Conservation (phyloP, 108 stramenopile genomes). For the Mediolabrus comicus region DNA sequence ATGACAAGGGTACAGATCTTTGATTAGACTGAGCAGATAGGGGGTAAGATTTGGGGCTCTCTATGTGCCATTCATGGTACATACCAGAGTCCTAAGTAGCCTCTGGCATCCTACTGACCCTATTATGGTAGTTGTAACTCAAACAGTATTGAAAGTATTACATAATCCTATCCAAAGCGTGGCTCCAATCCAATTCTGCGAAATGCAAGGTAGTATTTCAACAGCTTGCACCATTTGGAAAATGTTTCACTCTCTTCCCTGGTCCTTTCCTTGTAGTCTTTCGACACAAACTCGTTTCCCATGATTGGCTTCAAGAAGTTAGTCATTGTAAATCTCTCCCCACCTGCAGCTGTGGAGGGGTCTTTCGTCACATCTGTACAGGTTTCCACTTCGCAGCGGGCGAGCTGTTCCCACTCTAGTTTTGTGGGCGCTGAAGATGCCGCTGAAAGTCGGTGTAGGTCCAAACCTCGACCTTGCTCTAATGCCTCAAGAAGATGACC, state of each 20-base stretch:
- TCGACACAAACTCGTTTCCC: conserved; percentile 50
- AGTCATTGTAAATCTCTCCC: conserved; percentile 57
- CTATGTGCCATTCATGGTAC: no score
- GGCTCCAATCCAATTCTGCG: conserved; percentile 56
- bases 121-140: no score
- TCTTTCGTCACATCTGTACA: conserved; percentile 59
- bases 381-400: conserved; percentile 43
- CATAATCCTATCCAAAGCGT: conserved; percentile 25
- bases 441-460: conserved; percentile 49
- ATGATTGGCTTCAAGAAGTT: conserved; percentile 67
- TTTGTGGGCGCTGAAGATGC: conserved; percentile 49
- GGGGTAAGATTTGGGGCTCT: no score
- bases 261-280: conserved; percentile 57
- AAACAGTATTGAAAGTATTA: no score
- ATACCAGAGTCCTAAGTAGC: no score
- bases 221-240: conserved; percentile 48
- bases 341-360: conserved; percentile 55
- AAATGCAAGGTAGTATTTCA: conserved; percentile 73
- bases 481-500: conserved; percentile 67
- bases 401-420: conserved; percentile 63
- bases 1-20: no score
- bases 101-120: no score
- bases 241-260: conserved; percentile 45
- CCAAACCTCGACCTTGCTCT: conserved; percentile 52
- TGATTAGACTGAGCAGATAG: no score